Base-by-base conservation (phyloP, 2,329 filamentous ascomycete genomes). In the Alternaria viburni region DNA sequence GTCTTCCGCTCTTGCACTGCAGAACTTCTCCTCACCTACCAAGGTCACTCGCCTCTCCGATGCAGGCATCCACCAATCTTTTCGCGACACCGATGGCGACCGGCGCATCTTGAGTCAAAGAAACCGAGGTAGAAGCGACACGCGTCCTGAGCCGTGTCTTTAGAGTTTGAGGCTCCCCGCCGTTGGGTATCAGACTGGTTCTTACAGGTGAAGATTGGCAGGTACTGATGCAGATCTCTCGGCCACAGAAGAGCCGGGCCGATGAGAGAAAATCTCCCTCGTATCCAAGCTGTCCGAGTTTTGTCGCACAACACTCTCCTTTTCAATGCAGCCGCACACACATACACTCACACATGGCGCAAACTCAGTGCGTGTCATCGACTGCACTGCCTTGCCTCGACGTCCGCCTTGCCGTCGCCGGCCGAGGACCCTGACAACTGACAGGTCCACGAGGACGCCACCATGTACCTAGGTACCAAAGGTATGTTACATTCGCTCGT, bases 111-210 rank as follows among this genome's bases (percentile, higher is more conserved):
- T 19, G 21, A 28, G 46, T 43, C 43, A 21, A 21, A 15, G 17
- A 41, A 44, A 10, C 45, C 32, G 13, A 36, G 32, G 36, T 47
- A 10, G 7, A 11, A 36, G 21, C 50, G 17, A 62, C 32, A 21
- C 51, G 41, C 50, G 44, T 49, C 44, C 12, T 32, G 43, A 54
- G 51, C 64, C 58, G 56, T 59, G 11, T 56, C 41, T 65, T 64
- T 69, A 69, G 62, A 69, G 66, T 64, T 69, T 68, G 61, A 69
- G 61, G 64, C 69, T 71, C 66, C 56, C 36, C 46, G 57, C n/a
- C 26, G 64, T 75, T 72, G 69, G 73, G 72, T 70, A 73, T 64
- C 73, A 73, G 70, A 55, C 44, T 50, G 32, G 50, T 59, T 68
- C 59, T 60, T 61, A 52, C 56, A 36, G 63, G 64, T 56, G 56